phyloP scores from a whole-genome alignment of 139 green algal species.

The Bryopsis sp. region DNA sequence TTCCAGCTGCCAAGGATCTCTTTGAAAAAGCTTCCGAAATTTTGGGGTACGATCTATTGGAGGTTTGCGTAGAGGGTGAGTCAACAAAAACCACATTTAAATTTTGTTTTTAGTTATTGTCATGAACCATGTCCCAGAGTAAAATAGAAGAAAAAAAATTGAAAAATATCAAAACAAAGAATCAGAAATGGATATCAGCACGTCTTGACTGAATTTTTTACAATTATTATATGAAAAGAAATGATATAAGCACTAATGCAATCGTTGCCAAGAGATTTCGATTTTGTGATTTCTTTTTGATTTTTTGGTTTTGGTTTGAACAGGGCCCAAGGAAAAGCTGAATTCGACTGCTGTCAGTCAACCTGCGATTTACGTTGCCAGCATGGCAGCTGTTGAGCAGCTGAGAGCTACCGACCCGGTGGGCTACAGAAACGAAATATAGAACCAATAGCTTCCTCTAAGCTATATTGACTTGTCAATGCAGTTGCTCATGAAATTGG shows the following conservation, averaged over 20 bases:
- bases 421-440: conserved; percentile 19
- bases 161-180: no score
- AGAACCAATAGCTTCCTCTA: neutral
- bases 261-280: neutral
- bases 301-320: conserved; percentile 19
- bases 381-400: conserved; percentile 92
- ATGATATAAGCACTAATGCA: neutral
- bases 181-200: neutral
- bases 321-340: conserved; percentile 94
- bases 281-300: neutral
- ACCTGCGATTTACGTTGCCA: conserved; percentile 95
- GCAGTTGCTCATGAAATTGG: neutral
- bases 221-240: conserved; percentile 11
- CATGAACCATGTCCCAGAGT: no score
- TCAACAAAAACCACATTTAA: no score
- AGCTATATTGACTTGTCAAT: neutral
- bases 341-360: conserved; percentile 90
- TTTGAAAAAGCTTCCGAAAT: conserved; percentile 93
- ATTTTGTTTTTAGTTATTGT: no score
- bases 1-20: conserved; percentile 78
- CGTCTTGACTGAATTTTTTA: conserved; percentile 1
- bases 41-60: conserved; percentile 93
- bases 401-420: conserved; percentile 59
- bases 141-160: no score
- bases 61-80: conserved; percentile 80